These are phyloP conservation scores for Austroboletus rostrupii DNA, from an alignment of 1,284 basidiomycete species.

Conservation along the genomic window DNA sequence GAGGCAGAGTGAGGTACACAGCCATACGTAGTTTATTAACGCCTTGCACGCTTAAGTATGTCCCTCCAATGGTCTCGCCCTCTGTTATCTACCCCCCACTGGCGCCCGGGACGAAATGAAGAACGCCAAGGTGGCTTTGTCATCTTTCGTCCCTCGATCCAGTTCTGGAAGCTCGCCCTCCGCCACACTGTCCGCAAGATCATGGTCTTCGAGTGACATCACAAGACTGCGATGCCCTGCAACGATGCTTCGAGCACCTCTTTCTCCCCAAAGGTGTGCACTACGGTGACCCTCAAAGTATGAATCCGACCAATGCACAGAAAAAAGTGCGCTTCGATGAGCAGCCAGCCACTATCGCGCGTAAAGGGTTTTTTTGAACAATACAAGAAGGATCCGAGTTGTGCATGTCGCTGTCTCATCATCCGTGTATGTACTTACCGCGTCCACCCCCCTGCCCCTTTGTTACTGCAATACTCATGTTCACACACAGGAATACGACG, in stretches of 20 bases:
- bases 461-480: neutral
- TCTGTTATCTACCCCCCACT: constrained; percentile 3
- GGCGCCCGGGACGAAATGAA: constrained; percentile 12
- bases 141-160: constrained; percentile 22
- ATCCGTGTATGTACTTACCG: constrained; percentile 18
- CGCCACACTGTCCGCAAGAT: neutral
- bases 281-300: neutral
- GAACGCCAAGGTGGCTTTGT: constrained; percentile 17
- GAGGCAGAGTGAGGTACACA: no score
- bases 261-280: constrained; percentile 18
- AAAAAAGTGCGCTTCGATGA: constrained; percentile 29
- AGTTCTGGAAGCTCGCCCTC: constrained; percentile 20
- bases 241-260: constrained; percentile 11
- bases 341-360: constrained; percentile 23
- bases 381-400: constrained; percentile 7
- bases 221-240: constrained; percentile 4
- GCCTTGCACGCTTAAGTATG: no score
- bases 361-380: constrained; percentile 20
- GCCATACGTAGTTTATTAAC: no score
- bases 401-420: constrained; percentile 26
- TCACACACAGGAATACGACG: constrained; percentile 12
- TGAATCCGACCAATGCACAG: constrained; percentile 14
- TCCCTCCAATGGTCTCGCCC: no score
- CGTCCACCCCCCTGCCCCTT: neutral
- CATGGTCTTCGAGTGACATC: constrained; percentile 3